Conservation (phyloP, 371 early-diverging fungal species). For the Actinomucor elegans region DNA sequence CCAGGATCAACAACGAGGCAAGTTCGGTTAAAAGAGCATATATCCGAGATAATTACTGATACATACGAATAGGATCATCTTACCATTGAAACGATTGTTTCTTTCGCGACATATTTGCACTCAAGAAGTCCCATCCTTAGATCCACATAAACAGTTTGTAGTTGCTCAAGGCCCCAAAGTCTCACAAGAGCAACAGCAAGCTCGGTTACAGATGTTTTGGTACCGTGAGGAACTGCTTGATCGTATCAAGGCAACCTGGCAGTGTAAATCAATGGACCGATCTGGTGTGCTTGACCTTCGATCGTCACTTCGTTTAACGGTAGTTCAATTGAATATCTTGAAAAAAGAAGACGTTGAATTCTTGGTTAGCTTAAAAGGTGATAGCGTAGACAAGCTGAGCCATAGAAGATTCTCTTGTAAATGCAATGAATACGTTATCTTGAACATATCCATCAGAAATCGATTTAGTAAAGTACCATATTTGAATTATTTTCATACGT, state of each 20-base stretch:
- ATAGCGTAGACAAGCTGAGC: conserved; percentile 18
- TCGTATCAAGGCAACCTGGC: conserved; percentile 58
- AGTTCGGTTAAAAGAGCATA: neutral
- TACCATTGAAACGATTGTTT: conserved; percentile 68
- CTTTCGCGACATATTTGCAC: conserved; percentile 48
- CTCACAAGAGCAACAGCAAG: conserved; percentile 52
- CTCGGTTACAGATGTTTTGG: conserved; percentile 74
- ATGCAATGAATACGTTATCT: conserved; percentile 51
- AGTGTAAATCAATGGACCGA: conserved; percentile 33
- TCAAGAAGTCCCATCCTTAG: conserved; percentile 68
- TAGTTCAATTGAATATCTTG: conserved; percentile 51
- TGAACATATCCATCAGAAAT: conserved; percentile 54
- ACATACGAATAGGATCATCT: conserved; percentile 62
- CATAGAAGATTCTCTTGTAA: conserved; percentile 49
- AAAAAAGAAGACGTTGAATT: conserved; percentile 63
- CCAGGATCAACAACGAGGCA: conserved; percentile 43
- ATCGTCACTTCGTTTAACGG: conserved; percentile 47
- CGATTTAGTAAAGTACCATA: conserved; percentile 45
- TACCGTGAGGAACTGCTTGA: conserved; percentile 68
- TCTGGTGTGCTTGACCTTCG: conserved; percentile 56
- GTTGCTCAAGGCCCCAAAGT: conserved; percentile 57
- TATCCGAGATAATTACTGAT: too few relatives aligned
- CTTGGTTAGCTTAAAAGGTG: conserved; percentile 37
- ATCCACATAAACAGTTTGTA: conserved; percentile 78
- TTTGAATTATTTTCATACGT: too few relatives aligned